Percentiles rank a stretch among this genome's conserved stretches.
These are phyloP conservation scores for Lactifluus hygrophoroides DNA, from an alignment of 768 basidiomycete genomes.

Conservation along the genomic window DNA sequence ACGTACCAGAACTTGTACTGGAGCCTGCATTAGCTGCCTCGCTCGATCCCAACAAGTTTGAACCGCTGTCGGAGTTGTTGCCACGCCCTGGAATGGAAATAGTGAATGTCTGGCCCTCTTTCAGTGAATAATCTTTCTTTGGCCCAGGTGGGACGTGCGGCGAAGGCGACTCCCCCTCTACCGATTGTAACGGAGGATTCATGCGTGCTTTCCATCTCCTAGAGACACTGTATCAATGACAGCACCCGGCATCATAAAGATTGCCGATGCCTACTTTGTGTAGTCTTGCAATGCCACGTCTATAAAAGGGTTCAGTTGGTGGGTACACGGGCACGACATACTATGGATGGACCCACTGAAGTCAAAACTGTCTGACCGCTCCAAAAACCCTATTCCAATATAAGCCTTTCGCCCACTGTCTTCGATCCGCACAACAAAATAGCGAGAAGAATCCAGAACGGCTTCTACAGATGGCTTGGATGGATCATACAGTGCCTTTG, in stretches of 20 bases:
- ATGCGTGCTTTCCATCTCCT: constrained; percentile 16
- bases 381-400: constrained; percentile 89
- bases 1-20: constrained; percentile 2
- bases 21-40: constrained; percentile 10
- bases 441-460: constrained; percentile 91
- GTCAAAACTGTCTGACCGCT: constrained; percentile 84
- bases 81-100: constrained; percentile 82
- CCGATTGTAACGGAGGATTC: constrained; percentile 36
- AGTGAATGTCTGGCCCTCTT: constrained; percentile 91
- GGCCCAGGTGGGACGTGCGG: constrained; percentile 68
- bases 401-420: constrained; percentile 83
- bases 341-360: constrained; percentile 56
- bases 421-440: constrained; percentile 89
- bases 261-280: constrained; percentile 47
- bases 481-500: constrained; percentile 74
- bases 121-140: constrained; percentile 89
- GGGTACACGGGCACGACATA: neutral
- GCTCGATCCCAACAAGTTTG: constrained; percentile 25
- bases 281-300: constrained; percentile 85
- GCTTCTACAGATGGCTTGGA: constrained; percentile 81
- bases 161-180: constrained; percentile 40
- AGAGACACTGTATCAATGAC: neutral
- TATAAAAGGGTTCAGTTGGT: constrained; percentile 26
- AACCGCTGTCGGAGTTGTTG: constrained; percentile 31
- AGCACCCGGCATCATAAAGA: neutral